Evolutionary conservation across 768 basidiomycete species (phyloP), one percentile per base, ranked within the genome.

Genomic region (Scleroderma citrinum): DNA sequence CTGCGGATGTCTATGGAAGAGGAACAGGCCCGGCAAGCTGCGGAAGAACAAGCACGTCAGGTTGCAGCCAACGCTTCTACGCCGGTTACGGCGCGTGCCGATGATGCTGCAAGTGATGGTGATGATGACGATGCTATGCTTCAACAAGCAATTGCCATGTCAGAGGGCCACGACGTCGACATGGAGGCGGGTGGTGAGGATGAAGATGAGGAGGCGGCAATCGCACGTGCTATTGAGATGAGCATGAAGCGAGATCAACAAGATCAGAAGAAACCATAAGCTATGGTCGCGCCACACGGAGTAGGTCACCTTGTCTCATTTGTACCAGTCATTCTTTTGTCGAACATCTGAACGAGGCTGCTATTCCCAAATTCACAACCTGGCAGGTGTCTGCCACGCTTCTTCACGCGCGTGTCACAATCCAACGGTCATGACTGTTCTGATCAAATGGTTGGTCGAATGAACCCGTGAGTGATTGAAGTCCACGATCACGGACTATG

Each of bases 1-100:
- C 78, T 99, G 36, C 87, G 94, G 31, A 91, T 98, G 89, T 97
- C 94, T 1, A 83, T 98, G 78, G 90, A 95, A 71, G 93, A 96
- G 63, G 92, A 92, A 44, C 82, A 85, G 60, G 91, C 90, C 16
- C 83, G 93, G 12, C 74, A 79, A 74, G 74, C 75, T 8, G 71
- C 76, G 5, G 72, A 69, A 44, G 71, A 78, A 16, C 71, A 57
- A 46, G 59, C 57, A 26, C 66, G 46, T 45, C 72, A 65, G 17
- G 50, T 67, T 26, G 50, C 56, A 32, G 42, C 62, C 16, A 48
- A 62, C 37, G 49, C 61, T 19, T 13, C 65, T 5, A 47, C 60
- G 6, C 36, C 61, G 26, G 44, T 65, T 12, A 42, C 66, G 1
- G 47, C 59, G 32, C 61, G 38, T 16, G 45, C 59, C 3, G 62